A percentile compares a stretch with the other conserved stretches of the same genome.
phyloP scores from a whole-genome alignment of 495 filamentous ascomycete species.

The Aspergillus haitiensis region DNA sequence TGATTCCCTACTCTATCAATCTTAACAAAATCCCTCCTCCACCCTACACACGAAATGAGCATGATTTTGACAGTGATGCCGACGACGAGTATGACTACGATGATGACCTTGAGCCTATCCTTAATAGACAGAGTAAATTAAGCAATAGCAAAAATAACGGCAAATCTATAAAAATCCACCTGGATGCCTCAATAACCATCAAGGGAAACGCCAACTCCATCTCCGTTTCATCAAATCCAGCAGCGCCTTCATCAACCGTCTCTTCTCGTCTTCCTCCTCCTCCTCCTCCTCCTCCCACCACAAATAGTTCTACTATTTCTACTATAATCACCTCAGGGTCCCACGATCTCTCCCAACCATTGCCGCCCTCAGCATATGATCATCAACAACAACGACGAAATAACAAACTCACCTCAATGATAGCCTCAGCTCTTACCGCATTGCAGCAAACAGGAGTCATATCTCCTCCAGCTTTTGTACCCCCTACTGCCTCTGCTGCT shows the following conservation, averaged over 20 bases:
- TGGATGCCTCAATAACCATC: slow-evolving; percentile 40
- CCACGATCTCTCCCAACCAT: too few species aligned
- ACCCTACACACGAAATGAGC: slow-evolving; percentile 23
- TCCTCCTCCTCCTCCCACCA: neutral
- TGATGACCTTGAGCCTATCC: neutral
- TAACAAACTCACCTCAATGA: slow-evolving; percentile 20
- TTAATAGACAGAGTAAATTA: neutral
- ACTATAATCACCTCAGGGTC: too few species aligned
- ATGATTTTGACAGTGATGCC: slow-evolving; percentile 14
- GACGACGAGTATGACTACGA: slow-evolving; percentile 18
- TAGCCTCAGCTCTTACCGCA: slow-evolving; percentile 21
- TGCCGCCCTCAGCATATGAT: too few species aligned
- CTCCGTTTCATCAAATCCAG: slow-evolving; percentile 24
- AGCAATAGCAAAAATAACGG: neutral
- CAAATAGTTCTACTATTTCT: too few species aligned
- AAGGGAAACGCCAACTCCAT: slow-evolving; percentile 37
- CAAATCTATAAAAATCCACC: slow-evolving; percentile 31
- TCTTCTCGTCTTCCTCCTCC: slow-evolving; percentile 7
- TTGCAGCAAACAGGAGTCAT: slow-evolving; percentile 15
- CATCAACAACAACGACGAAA: too few species aligned
- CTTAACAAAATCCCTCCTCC: neutral
- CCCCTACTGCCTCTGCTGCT: neutral
- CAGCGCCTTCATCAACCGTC: neutral
- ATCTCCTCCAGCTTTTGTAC: too few species aligned
- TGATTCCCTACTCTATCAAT: too few species aligned